phyloP scores from a whole-genome alignment of 164 flowering plant genomes.

The Umbilicus rupestris region DNA sequence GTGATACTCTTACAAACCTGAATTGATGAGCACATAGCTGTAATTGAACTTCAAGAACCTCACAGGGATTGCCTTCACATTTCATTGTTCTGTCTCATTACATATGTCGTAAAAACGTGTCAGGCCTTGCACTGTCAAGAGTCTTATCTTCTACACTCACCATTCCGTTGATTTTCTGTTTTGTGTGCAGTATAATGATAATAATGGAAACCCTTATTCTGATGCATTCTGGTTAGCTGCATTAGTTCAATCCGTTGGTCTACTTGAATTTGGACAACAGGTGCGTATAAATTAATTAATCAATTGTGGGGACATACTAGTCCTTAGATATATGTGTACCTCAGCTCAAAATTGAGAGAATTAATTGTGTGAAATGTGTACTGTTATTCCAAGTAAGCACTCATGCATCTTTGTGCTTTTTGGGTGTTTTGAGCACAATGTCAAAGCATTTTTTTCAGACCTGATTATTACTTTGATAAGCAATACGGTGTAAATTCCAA shows the following conservation, averaged over 20 bases:
- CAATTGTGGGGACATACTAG: not conserved
- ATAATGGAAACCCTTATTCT: slow-evolving; percentile 82
- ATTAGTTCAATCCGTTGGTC: slow-evolving; percentile 74
- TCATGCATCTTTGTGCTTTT: not conserved
- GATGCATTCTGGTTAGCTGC: slow-evolving; percentile 94
- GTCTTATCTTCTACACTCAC: not conserved
- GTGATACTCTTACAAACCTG: too few relatives aligned
- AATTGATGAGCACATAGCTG: not conserved
- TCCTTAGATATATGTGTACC: not conserved
- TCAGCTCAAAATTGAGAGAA: not conserved
- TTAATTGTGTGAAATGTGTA: not conserved
- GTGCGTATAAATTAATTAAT: slow-evolving; percentile 25
- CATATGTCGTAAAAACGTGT: too few relatives aligned
- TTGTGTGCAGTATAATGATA: slow-evolving; percentile 77
- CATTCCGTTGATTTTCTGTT: not conserved
- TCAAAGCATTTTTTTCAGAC: not conserved
- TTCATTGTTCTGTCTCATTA: too few relatives aligned
- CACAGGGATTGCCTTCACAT: too few relatives aligned
- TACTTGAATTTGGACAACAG: slow-evolving; percentile 96
- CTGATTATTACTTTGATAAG: too few relatives aligned
- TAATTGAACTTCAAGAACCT: not conserved
- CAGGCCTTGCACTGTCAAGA: not conserved
- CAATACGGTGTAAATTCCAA: too few relatives aligned
- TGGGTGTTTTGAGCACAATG: not conserved
- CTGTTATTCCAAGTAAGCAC: not conserved